Percentiles rank a stretch among this genome's conserved stretches.
phyloP scores from a whole-genome alignment of 2,329 filamentous ascomycete species.

The Pseudomassariella vexata region DNA sequence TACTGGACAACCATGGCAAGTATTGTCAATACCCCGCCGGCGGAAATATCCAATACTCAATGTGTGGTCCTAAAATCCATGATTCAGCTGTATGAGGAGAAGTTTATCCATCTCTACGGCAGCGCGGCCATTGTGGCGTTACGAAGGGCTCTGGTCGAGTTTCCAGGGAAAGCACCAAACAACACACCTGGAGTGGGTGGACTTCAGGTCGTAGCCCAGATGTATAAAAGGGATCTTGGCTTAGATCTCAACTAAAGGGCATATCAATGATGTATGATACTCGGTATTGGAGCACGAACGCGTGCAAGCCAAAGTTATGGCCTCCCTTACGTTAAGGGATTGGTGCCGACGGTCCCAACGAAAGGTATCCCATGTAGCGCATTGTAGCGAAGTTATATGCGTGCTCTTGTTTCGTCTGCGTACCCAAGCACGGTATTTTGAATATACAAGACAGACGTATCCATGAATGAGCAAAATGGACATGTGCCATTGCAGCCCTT shows the following conservation, averaged over 20 bases:
- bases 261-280: too few relatives aligned
- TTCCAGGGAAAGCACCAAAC: constrained; percentile 51
- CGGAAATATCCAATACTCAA: constrained; percentile 67
- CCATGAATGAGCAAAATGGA: too few relatives aligned
- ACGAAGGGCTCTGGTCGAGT: constrained; percentile 65
- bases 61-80: constrained; percentile 65
- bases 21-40: constrained; percentile 68
- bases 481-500: too few relatives aligned
- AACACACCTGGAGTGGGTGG: constrained; percentile 45
- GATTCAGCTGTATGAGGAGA: constrained; percentile 66
- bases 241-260: constrained; percentile 32
- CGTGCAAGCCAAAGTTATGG: too few relatives aligned
- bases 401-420: too few relatives aligned
- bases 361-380: too few relatives aligned
- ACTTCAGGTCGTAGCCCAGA: constrained; percentile 46
- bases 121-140: constrained; percentile 67
- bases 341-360: too few relatives aligned
- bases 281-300: too few relatives aligned
- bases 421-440: too few relatives aligned
- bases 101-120: constrained; percentile 78
- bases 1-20: constrained; percentile 78
- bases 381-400: too few relatives aligned
- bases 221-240: constrained; percentile 45
- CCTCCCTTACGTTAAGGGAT: too few relatives aligned
- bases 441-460: too few relatives aligned